A percentile compares a stretch with the other conserved stretches of the same genome.
phyloP scores from a whole-genome alignment of 306 rosid genomes.

The Trifolium subterraneum region DNA sequence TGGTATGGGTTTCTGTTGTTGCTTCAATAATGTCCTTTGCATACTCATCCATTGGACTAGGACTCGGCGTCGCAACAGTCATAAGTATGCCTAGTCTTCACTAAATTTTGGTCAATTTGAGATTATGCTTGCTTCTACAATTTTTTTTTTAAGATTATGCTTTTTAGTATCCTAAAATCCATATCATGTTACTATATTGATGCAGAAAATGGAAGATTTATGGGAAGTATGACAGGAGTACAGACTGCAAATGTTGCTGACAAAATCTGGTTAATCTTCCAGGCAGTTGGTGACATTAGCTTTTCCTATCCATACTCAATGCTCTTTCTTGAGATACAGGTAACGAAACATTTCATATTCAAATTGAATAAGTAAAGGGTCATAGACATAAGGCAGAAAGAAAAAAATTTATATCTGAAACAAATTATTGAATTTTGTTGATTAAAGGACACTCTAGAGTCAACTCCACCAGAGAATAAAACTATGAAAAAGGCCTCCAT shows the following conservation, averaged over 20 bases:
- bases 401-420: not conserved
- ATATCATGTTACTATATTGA: slow-evolving; percentile 22
- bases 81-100: slow-evolving; percentile 48
- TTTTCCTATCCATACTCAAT: slow-evolving; percentile 84
- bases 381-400: not conserved
- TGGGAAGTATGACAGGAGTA: slow-evolving; percentile 71
- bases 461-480: slow-evolving; percentile 81
- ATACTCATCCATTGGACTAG: slow-evolving; percentile 74
- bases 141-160: no score
- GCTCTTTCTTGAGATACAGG: slow-evolving; percentile 77
- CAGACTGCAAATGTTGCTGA: slow-evolving; percentile 50
- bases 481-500: slow-evolving; percentile 83
- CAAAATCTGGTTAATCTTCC: slow-evolving; percentile 68
- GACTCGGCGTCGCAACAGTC: slow-evolving; percentile 68
- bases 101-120: slow-evolving; percentile 12
- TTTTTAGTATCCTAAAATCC: slow-evolving; percentile 5
- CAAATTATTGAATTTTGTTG: not conserved
- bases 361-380: not conserved
- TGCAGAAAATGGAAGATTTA: slow-evolving; percentile 75
- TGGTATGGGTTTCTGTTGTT: slow-evolving; percentile 75
- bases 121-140: not conserved
- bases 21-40: slow-evolving; percentile 83
- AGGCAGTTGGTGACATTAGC: slow-evolving; percentile 87
- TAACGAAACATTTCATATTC: not conserved
- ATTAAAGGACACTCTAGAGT: slow-evolving; percentile 73